phyloP scores from a whole-genome alignment of 2,329 filamentous ascomycete genomes.

The Fusarium fujikuroi region DNA sequence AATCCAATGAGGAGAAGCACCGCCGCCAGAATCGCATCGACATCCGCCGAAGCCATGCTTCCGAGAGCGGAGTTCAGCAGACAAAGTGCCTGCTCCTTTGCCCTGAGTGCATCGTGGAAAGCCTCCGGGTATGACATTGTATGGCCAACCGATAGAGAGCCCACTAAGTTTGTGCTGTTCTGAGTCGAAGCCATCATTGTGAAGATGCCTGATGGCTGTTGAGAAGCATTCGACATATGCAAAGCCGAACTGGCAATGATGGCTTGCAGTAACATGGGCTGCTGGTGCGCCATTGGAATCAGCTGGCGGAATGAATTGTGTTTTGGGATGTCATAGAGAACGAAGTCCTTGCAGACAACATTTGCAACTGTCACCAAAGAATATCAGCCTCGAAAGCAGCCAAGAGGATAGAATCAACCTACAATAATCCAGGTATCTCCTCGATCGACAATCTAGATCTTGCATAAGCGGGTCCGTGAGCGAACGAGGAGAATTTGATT shows the following conservation, averaged over 20 bases:
- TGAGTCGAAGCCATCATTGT: background rate
- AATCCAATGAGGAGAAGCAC: background rate
- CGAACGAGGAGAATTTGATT: background rate
- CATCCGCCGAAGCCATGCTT: background rate
- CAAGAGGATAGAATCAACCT: rapidly evolving
- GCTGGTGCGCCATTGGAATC: background rate
- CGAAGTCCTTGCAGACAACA: background rate
- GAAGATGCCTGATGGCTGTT: background rate
- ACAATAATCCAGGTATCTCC: background rate
- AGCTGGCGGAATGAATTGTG: background rate
- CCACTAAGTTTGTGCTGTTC: background rate
- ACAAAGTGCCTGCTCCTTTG: background rate
- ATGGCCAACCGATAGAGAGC: background rate
- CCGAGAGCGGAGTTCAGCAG: background rate
- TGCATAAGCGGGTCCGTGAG: background rate
- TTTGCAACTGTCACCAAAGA: background rate
- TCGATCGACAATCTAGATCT: background rate
- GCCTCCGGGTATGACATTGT: rapidly evolving
- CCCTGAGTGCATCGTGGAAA: background rate
- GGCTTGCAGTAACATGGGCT: background rate
- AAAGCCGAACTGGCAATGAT: background rate
- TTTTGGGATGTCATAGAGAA: background rate
- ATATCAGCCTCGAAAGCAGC: rapidly evolving
- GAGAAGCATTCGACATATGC: background rate
- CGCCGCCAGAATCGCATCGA: background rate